phyloP scores from a whole-genome alignment of 805 yeast species.

The Candida berthetii region DNA sequence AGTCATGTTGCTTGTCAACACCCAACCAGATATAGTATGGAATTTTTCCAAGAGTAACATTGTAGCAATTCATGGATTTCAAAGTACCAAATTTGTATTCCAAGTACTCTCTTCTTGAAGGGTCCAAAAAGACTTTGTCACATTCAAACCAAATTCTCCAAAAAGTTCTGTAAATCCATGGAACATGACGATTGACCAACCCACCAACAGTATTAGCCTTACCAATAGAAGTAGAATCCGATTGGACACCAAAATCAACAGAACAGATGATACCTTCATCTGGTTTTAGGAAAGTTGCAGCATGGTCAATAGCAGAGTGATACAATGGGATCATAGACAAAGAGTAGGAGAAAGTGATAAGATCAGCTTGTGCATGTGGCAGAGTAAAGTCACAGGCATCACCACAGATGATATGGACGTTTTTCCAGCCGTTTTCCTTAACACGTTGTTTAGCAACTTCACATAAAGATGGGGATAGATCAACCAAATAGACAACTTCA shows the following conservation, averaged over 20 bases:
- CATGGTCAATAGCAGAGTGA: conserved; percentile 72
- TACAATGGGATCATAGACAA: conserved; percentile 82
- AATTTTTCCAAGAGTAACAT: conserved; percentile 60
- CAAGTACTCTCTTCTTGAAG: conserved; percentile 75
- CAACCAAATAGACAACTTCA: conserved; percentile 65
- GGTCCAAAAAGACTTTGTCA: conserved; percentile 73
- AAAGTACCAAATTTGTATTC: conserved; percentile 81
- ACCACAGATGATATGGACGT: conserved; percentile 63
- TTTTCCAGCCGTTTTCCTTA: conserved; percentile 38
- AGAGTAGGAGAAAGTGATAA: conserved; percentile 75
- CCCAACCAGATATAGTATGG: conserved; percentile 87
- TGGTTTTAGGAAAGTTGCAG: conserved; percentile 42
- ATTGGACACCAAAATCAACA: conserved; percentile 79
- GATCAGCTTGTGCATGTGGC: conserved; percentile 48
- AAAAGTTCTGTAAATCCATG: conserved; percentile 74
- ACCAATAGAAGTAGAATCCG: conserved; percentile 56
- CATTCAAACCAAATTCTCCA: conserved; percentile 89
- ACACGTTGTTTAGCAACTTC: conserved; percentile 63
- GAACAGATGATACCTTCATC: conserved; percentile 58
- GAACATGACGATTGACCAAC: conserved; percentile 58
- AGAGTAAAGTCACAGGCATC: conserved; percentile 71
- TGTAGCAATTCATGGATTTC: conserved; percentile 65
- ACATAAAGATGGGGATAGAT: conserved; percentile 72
- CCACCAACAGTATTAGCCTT: conserved; percentile 76
- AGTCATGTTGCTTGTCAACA: conserved; percentile 49